Percentiles rank a stretch among this genome's conserved stretches.
phyloP scores from a whole-genome alignment of 2,329 filamentous ascomycete species.

The Fusarium sterilihyphosum region DNA sequence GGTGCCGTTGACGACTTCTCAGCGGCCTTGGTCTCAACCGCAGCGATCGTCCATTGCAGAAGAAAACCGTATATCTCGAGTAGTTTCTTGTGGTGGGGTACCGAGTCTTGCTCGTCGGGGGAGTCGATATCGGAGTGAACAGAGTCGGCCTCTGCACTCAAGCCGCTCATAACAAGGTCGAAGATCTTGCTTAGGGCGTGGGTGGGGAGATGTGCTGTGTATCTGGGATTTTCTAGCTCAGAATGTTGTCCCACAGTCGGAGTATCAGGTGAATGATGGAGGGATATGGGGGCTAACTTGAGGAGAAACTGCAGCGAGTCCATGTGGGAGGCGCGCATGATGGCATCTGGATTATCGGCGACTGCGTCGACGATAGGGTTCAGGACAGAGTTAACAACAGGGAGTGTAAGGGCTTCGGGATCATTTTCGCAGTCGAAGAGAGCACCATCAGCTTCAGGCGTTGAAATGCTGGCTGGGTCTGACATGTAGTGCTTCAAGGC shows the following conservation, averaged over 20 bases:
- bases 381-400: constrained; percentile 83
- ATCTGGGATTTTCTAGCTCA: constrained; percentile 73
- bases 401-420: constrained; percentile 80
- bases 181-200: constrained; percentile 92
- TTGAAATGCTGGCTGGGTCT: constrained; percentile 84
- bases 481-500: constrained; percentile 97
- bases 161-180: constrained; percentile 86
- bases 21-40: constrained; percentile 91
- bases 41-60: constrained; percentile 92
- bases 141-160: constrained; percentile 85
- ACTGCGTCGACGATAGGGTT: constrained; percentile 94
- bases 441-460: constrained; percentile 83
- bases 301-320: constrained; percentile 95
- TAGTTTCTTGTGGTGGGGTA: constrained; percentile 88
- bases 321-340: constrained; percentile 80
- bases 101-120: constrained; percentile 84
- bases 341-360: constrained; percentile 89
- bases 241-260: constrained; percentile 42
- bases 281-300: constrained; percentile 81
- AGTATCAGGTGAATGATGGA: constrained; percentile 33
- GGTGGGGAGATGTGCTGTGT: constrained; percentile 79
- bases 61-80: constrained; percentile 95
- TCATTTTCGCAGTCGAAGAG: constrained; percentile 94
- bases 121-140: constrained; percentile 87
- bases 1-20: constrained; percentile 82